Evolutionary conservation across 2,329 filamentous ascomycete genomes (phyloP).

Genomic region (Hypoxylon sp.): DNA sequence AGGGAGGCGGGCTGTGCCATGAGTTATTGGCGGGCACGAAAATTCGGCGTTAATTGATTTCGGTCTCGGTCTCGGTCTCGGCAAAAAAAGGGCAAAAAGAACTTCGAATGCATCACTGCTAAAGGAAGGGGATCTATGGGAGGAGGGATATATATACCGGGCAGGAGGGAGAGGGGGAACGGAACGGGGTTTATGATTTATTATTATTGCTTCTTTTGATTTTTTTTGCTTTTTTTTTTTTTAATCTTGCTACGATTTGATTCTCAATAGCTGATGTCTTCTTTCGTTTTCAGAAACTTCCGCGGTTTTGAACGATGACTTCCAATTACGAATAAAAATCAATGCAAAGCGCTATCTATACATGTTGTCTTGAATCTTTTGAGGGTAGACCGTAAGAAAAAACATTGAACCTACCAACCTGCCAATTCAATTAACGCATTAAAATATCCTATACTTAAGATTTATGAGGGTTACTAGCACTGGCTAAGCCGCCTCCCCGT

Average conservation of each 20-base stretch:
- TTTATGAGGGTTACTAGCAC: too few relatives aligned
- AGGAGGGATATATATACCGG: slow-evolving; percentile 1
- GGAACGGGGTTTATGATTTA: neutral
- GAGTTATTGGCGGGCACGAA: slow-evolving; percentile 2
- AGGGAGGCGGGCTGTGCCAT: slow-evolving; percentile 2
- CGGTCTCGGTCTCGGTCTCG: neutral
- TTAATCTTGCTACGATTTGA: slow-evolving; percentile 1
- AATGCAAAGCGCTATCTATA: neutral
- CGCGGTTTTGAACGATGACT: neutral
- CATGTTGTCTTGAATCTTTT: neutral
- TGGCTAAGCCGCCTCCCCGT: too few relatives aligned
- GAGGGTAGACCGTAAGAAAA: too few relatives aligned
- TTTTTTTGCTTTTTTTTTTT: slow-evolving; percentile 1
- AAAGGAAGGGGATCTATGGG: neutral
- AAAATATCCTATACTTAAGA: too few relatives aligned
- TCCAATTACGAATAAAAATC: neutral
- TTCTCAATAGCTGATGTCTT: neutral
- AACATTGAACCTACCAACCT: too few relatives aligned
- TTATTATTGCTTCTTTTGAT: neutral
- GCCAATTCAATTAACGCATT: too few relatives aligned
- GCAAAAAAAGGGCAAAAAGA: slow-evolving; percentile 12
- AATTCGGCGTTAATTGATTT: slow-evolving; percentile 15
- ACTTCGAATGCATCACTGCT: slow-evolving; percentile 25
- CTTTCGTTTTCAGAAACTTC: neutral
- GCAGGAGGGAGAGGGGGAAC: slow-evolving; percentile 12